Base-by-base conservation (phyloP, 305 asterid species). In the Plantago lanceolata region DNA sequence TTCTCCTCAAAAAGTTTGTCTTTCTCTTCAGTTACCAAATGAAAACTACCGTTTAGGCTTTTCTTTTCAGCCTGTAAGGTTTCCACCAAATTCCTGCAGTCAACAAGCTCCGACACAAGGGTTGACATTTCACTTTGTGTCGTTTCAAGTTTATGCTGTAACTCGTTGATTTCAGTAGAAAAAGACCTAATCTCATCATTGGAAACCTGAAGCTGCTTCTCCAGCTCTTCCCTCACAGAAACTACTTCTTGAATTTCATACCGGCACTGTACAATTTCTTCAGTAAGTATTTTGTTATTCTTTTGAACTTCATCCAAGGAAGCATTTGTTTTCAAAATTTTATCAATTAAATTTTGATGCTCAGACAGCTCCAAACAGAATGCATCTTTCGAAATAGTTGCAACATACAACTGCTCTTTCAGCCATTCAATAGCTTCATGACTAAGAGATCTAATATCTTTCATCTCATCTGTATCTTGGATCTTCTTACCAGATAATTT, bases 351-450 rank as follows among this genome's bases (percentile, higher is more conserved):
- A 59, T 71, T 81, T 58, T 78, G 78, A 62, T 81, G 77, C 78
- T 90, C 97, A 50, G 73, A 75, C 29, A 90, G 84, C 84, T 84
- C 85, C 66, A 88, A 58, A 52, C 76, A 75, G 69, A 71, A 74
- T 28, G 78, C 84, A 73, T 94, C 96, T 69, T 81, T 90, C 43
- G 75, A 85, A 69, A 84, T 76, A 76, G 77, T 87, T 48, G 89
- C 75, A 63, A 85, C 77, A 79, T 88, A 90, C 59, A 94, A 68
- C 70, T 90, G 86, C 70, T 94, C 90, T 71, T 84, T 87, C 59
- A 94, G 83, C 81, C 75, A 78, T 79, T 88, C 97, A 64, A 74
- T 72, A 62, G 71, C 62, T 68, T 78, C 84, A 77, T 63, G 63
- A 66, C 52, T 59, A 59, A 61, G 71, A 59, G 72, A 59, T 19